phyloP scores from a whole-genome alignment of 2,329 filamentous ascomycete species.

The Scedosporium minutisporum region DNA sequence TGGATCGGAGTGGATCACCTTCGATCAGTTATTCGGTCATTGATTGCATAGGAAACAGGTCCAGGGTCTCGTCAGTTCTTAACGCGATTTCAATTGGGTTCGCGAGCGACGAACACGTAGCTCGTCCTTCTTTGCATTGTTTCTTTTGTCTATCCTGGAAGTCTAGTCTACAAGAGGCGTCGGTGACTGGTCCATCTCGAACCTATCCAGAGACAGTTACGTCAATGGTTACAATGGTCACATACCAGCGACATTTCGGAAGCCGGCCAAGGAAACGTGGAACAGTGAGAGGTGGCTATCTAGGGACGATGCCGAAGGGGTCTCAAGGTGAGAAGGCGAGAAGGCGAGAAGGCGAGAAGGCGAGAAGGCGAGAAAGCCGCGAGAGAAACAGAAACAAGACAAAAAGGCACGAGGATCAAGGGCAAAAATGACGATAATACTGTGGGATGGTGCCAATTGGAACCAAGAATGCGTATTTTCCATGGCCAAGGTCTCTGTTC shows the following conservation, averaged over 20 bases:
- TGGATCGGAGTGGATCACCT: neutral
- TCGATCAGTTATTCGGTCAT: neutral
- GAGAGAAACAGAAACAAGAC: neutral
- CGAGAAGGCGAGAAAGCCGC: too few species aligned
- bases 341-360: neutral
- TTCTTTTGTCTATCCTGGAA: neutral
- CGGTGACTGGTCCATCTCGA: neutral
- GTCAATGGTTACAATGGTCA: neutral
- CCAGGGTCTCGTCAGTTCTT: too few species aligned
- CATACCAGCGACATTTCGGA: neutral
- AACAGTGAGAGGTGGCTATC: neutral
- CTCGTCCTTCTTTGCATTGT: neutral
- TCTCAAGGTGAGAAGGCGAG: neutral
- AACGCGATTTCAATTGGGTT: neutral
- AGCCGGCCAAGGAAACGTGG: neutral
- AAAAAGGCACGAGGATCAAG: neutral
- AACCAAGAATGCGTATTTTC: neutral
- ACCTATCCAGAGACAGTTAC: neutral
- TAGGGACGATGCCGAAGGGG: neutral
- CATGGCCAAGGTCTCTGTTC: neutral
- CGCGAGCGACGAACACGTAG: neutral
- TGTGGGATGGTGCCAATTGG: neutral
- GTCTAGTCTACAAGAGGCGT: neutral
- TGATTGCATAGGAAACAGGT: neutral
- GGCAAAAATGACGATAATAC: neutral